A percentile compares a stretch with the other conserved stretches of the same genome.
These are phyloP conservation scores for Gastroboletus turbinatus DNA, from an alignment of 1,284 basidiomycete genomes.

Conservation along the genomic window DNA sequence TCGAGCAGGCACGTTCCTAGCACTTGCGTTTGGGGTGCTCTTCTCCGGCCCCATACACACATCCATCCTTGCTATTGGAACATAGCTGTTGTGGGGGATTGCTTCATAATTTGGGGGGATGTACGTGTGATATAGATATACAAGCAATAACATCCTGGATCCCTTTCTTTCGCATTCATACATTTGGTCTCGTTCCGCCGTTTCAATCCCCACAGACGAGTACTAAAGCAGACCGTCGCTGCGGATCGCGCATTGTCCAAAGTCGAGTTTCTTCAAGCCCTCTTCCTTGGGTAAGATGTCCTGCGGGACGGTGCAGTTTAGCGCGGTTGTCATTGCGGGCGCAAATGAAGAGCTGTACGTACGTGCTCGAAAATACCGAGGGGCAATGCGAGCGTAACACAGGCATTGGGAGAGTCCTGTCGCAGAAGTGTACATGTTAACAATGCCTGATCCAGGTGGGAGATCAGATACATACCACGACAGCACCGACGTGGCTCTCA, in stretches of 20 bases:
- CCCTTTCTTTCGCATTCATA: neutral
- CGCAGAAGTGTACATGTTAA: neutral
- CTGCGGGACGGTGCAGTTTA: slow-evolving; percentile 28
- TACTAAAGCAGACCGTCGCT: slow-evolving; percentile 55
- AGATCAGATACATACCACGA: slow-evolving; percentile 52
- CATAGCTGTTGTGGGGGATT: neutral
- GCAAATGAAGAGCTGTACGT: slow-evolving; percentile 17
- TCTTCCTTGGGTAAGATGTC: slow-evolving; percentile 65
- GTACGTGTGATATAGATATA: neutral
- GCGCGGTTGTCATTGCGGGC: neutral
- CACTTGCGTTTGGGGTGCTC: neutral
- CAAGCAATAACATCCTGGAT: neutral
- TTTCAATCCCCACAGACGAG: neutral
- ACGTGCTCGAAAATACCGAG: slow-evolving; percentile 74
- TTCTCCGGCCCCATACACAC: neutral
- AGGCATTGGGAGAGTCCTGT: slow-evolving; percentile 75
- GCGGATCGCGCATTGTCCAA: slow-evolving; percentile 66
- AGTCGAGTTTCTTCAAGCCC: slow-evolving; percentile 55
- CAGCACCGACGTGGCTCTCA: slow-evolving; percentile 72
- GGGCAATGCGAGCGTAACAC: slow-evolving; percentile 71
- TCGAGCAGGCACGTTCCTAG: slow-evolving; percentile 11
- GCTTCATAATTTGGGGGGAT: neutral
- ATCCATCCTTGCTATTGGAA: neutral
- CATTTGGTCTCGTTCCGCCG: neutral
- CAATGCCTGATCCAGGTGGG: neutral